Percentiles rank a stretch among this genome's conserved stretches.
Conservation (phyloP, 495 filamentous ascomycete genomes). For the Cercophora newfieldiana region DNA sequence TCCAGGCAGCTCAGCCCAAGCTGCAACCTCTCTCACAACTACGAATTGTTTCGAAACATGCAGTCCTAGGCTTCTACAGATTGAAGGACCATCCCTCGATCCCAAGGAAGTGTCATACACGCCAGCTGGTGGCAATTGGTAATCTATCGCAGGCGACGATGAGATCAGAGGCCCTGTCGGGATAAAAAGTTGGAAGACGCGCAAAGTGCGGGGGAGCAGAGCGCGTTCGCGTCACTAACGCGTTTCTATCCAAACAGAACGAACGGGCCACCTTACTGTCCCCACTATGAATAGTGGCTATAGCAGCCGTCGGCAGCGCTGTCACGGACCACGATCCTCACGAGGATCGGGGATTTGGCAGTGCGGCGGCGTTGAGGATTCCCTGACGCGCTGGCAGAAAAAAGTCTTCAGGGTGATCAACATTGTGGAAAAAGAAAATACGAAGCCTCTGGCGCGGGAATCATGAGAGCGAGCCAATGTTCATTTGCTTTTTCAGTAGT, state of each 20-base stretch:
- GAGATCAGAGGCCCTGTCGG: not conserved
- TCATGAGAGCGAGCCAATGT: not conserved
- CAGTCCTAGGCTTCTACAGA: not conserved
- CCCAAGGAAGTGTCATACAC: not conserved
- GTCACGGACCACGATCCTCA: conserved; percentile 12
- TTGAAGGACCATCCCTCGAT: not conserved
- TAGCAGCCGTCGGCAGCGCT: conserved; percentile 3
- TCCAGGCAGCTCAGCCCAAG: not conserved
- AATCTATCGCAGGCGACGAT: conserved; percentile 14
- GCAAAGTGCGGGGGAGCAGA: conserved; percentile 23
- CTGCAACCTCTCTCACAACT: not conserved
- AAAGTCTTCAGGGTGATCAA: not conserved
- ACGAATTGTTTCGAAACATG: not conserved
- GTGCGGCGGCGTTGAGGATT: not conserved
- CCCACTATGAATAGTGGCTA: conserved; percentile 7
- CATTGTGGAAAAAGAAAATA: not conserved
- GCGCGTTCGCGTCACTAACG: conserved; percentile 23
- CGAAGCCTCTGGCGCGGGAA: not conserved
- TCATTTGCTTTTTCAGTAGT: not conserved
- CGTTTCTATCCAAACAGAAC: conserved; percentile 21
- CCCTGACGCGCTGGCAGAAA: not conserved
- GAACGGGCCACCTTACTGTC: conserved; percentile 11
- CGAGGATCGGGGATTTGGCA: not conserved
- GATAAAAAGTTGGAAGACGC: conserved; percentile 14
- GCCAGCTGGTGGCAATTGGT: conserved; percentile 4